These are phyloP conservation scores for Schrenkiella parvula DNA, from an alignment of 345 rosid genomes.

Conservation along the genomic window DNA sequence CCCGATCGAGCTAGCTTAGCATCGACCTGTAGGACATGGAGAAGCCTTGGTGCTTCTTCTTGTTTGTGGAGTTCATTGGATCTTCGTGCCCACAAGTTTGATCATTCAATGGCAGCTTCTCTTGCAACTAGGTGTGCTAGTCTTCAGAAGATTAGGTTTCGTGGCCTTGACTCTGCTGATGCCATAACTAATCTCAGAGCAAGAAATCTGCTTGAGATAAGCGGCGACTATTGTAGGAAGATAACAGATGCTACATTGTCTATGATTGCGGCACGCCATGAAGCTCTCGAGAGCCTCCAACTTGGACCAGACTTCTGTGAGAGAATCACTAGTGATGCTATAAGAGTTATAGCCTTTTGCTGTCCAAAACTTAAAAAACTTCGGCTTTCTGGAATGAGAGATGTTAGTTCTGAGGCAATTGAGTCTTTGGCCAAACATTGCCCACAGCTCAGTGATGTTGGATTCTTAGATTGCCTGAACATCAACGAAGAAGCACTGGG, in stretches of 20 bases:
- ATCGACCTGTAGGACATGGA: conserved; percentile 63
- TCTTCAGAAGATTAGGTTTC: conserved; percentile 62
- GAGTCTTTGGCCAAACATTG: conserved; percentile 65
- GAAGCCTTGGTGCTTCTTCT: conserved; percentile 51
- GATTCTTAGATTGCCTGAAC: conserved; percentile 67
- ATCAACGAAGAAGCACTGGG: conserved; percentile 67
- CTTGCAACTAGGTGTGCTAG: conserved; percentile 54
- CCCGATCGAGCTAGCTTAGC: conserved; percentile 70
- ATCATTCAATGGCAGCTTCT: conserved; percentile 42
- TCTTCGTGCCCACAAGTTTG: conserved; percentile 65
- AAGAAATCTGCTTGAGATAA: conserved; percentile 54
- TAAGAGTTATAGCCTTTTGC: conserved; percentile 62
- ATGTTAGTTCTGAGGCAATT: conserved; percentile 66
- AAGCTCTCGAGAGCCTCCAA: conserved; percentile 66
- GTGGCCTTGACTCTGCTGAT: conserved; percentile 71
- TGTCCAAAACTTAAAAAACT: conserved; percentile 68
- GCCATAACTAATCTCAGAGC: conserved; percentile 60
- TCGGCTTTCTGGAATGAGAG: conserved; percentile 67
- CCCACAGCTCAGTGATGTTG: conserved; percentile 56
- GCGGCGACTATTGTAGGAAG: conserved; percentile 74
- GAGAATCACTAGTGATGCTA: conserved; percentile 76
- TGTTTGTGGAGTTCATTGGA: conserved; percentile 72
- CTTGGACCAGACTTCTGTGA: conserved; percentile 81
- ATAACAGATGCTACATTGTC: conserved; percentile 74
- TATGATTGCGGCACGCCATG: conserved; percentile 69